A percentile compares a stretch with the other conserved stretches of the same genome.
These are phyloP conservation scores for Akanthomyces muscarius DNA, from an alignment of 2,329 filamentous ascomycete species.

Conservation along the genomic window DNA sequence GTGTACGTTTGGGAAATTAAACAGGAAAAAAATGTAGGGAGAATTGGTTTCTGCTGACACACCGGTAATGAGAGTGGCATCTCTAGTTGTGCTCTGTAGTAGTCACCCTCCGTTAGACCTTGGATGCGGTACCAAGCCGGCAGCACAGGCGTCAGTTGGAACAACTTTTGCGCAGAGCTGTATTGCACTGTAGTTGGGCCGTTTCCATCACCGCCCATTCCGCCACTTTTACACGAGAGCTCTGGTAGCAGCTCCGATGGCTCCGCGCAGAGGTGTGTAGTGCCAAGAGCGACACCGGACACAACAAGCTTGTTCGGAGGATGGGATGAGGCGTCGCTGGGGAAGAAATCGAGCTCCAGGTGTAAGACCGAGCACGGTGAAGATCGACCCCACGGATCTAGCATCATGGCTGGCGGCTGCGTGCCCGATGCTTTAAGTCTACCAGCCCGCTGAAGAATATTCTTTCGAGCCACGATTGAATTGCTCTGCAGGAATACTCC, in stretches of 20 bases:
- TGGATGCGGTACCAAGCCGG: neutral
- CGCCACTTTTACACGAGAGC: neutral
- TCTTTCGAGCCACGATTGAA: neutral
- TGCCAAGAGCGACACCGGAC: constrained; percentile 2
- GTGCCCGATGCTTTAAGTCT: neutral
- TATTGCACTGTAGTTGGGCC: constrained; percentile 7
- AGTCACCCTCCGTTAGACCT: neutral
- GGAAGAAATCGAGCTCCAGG: neutral
- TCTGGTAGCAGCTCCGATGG: constrained; percentile 7
- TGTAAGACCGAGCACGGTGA: constrained; percentile 1
- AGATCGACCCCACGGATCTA: constrained; percentile 3
- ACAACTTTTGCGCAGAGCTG: neutral
- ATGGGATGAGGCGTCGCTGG: neutral
- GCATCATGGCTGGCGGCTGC: constrained; percentile 13
- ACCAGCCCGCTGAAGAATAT: neutral
- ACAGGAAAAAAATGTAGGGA: constrained; percentile 11
- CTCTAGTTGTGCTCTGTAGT: neutral
- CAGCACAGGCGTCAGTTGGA: neutral
- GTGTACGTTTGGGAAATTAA: constrained; percentile 5
- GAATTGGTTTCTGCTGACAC: neutral
- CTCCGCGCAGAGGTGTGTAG: constrained; percentile 6
- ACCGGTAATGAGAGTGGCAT: constrained; percentile 1
- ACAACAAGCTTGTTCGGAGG: neutral
- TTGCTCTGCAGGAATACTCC: neutral
- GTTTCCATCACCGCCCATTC: neutral